Evolutionary conservation across 176 grass and related monocot species (phyloP).

Genomic region (Musa acuminata): DNA sequence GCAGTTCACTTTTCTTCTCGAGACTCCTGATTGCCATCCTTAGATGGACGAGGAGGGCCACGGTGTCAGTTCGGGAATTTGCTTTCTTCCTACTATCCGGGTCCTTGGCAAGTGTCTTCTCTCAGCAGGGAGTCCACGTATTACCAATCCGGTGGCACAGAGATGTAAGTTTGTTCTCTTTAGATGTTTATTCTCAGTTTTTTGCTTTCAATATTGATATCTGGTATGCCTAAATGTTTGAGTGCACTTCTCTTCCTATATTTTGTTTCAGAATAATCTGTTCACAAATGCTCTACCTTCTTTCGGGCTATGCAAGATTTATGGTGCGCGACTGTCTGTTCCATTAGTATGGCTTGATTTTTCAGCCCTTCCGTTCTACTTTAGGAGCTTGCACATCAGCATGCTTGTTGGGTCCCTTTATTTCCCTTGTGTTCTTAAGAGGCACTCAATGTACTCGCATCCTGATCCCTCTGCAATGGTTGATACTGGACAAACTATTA

Average conservation of each 20-base stretch:
- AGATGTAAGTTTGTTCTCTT: conserved; percentile 33
- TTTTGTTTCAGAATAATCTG: conserved; percentile 38
- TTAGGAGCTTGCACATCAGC: conserved; percentile 46
- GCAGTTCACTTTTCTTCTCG: conserved; percentile 29
- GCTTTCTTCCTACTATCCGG: conserved; percentile 32
- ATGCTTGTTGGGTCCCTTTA: conserved; percentile 45
- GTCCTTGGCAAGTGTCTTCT: conserved; percentile 22
- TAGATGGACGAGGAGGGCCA: conserved; percentile 35
- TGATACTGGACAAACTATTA: conserved; percentile 17
- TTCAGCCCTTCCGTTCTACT: conserved; percentile 56
- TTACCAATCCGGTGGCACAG: conserved; percentile 27
- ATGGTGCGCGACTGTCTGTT: conserved; percentile 23
- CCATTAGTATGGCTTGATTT: conserved; percentile 53
- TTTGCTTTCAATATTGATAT: conserved; percentile 1
- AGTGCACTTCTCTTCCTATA: conserved; percentile 1
- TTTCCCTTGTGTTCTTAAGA: conserved; percentile 31
- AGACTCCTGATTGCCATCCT: conserved; percentile 39
- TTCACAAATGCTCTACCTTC: conserved; percentile 20
- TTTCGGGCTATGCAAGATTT: conserved; percentile 55
- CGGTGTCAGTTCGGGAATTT: conserved; percentile 33
- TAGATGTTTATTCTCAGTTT: not conserved
- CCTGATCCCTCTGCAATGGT: not conserved
- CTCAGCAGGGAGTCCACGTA: conserved; percentile 49
- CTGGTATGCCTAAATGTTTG: not conserved
- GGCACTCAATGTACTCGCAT: not conserved